Percentiles rank a stretch among this genome's conserved stretches.
Evolutionary conservation across 148 eudicot genomes (phyloP).

Genomic region (Persicaria maculosa): DNA sequence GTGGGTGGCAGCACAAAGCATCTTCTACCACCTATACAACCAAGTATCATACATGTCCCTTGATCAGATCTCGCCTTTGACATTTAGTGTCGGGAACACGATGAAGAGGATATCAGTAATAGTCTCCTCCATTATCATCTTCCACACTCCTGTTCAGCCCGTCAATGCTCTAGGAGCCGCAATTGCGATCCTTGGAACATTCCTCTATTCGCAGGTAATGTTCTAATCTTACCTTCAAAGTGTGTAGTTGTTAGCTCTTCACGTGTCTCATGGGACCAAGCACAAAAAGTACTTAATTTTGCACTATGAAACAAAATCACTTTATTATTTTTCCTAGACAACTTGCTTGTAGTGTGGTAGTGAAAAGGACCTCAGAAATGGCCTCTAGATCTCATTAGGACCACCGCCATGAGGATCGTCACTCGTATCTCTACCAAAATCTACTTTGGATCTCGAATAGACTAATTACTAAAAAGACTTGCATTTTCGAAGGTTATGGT

Average conservation of each 20-base stretch:
- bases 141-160: constrained; percentile 36
- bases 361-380: constrained; percentile 2
- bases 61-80: constrained; percentile 42
- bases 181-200: constrained; percentile 44
- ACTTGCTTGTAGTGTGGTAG: constrained; percentile 3
- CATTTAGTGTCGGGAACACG: constrained; percentile 48
- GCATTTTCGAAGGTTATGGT: background rate
- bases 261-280: constrained; percentile 5
- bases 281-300: constrained; percentile 4
- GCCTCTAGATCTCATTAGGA: constrained; percentile 1
- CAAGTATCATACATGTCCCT: constrained; percentile 53
- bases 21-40: constrained; percentile 48
- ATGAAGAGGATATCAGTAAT: constrained; percentile 45
- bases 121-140: constrained; percentile 40
- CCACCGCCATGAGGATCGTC: background rate
- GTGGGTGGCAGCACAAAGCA: constrained; percentile 43
- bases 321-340: background rate
- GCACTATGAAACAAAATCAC: background rate
- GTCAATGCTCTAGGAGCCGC: constrained; percentile 47
- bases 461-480: background rate
- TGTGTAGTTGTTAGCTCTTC: constrained; percentile 7
- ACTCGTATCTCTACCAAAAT: background rate
- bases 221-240: background rate
- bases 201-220: constrained; percentile 29
- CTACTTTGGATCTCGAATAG: background rate